Conservation (phyloP, 2,329 filamentous ascomycete genomes). For the Trichophyton benhamiae region DNA sequence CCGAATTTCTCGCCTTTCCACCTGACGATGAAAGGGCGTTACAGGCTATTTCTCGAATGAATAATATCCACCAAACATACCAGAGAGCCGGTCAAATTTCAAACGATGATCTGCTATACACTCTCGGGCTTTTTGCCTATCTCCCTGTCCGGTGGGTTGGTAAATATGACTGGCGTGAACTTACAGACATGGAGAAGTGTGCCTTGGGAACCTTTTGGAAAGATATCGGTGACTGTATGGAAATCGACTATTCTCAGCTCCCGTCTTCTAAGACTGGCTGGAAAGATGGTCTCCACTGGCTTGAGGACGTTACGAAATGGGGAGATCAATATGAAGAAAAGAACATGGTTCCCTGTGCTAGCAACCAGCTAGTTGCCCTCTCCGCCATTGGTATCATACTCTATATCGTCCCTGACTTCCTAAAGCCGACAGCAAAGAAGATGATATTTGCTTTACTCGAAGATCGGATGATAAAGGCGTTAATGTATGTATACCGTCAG, state of each 20-base stretch:
- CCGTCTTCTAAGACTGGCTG: conserved; percentile 27
- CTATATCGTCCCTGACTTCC: conserved; percentile 38
- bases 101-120: conserved; percentile 47
- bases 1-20: conserved; percentile 31
- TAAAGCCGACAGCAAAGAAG: conserved; percentile 38
- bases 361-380: neutral
- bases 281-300: conserved; percentile 37
- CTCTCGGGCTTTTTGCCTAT: conserved; percentile 45
- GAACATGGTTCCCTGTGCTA: conserved; percentile 36
- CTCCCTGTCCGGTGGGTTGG: conserved; percentile 49
- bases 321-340: conserved; percentile 42
- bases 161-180: conserved; percentile 51
- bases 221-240: conserved; percentile 55
- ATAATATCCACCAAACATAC: conserved; percentile 32
- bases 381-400: conserved; percentile 37
- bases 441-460: conserved; percentile 50
- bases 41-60: conserved; percentile 44
- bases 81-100: conserved; percentile 41
- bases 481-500: conserved; percentile 37
- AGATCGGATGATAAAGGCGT: conserved; percentile 50
- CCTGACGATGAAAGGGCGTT: conserved; percentile 26
- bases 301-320: conserved; percentile 36
- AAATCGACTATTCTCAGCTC: conserved; percentile 38
- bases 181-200: conserved; percentile 52
- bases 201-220: conserved; percentile 55